Percentiles rank a stretch among this genome's conserved stretches.
phyloP scores from a whole-genome alignment of 78 protist genomes.

The Dictyostelium purpureum region DNA sequence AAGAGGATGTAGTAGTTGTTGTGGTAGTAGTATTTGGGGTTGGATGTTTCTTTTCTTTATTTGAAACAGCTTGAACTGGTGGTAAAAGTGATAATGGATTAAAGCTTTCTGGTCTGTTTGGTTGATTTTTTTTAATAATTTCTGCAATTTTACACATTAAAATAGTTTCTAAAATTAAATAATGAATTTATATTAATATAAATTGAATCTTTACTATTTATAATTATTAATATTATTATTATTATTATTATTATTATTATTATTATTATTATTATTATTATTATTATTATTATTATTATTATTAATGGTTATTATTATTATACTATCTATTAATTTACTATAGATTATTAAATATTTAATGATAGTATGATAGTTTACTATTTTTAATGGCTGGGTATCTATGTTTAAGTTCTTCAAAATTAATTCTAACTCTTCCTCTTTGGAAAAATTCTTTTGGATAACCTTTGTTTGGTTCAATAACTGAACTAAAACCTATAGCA shows the following conservation, averaged over 20 bases:
- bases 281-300: background rate
- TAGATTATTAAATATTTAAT: too few species aligned
- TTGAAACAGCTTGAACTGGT: constrained; percentile 22
- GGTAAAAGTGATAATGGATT: constrained; percentile 35
- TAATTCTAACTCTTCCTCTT: constrained; percentile 65
- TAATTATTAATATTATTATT: background rate
- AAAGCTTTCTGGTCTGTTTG: constrained; percentile 73
- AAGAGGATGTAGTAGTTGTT: constrained; percentile 6
- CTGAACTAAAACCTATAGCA: background rate
- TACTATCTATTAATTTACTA: too few species aligned
- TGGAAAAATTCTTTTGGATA: constrained; percentile 61
- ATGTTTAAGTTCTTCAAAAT: too few species aligned
- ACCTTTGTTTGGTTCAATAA: constrained; percentile 48
- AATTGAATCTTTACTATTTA: background rate
- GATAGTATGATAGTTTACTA: constrained; percentile 9
- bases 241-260: too few species aligned
- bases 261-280: background rate
- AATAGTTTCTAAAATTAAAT: constrained; percentile 19
- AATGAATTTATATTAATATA: background rate
- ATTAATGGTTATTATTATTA: background rate
- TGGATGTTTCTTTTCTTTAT: background rate
- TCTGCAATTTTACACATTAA: constrained; percentile 21
- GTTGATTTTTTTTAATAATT: constrained; percentile 22
- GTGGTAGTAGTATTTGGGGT: background rate
- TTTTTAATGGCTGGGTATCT: constrained; percentile 5